Percentiles rank a stretch among this genome's conserved stretches.
phyloP scores from a whole-genome alignment of 2,329 filamentous ascomycete genomes.

The Lasiodiplodia theobromae region DNA sequence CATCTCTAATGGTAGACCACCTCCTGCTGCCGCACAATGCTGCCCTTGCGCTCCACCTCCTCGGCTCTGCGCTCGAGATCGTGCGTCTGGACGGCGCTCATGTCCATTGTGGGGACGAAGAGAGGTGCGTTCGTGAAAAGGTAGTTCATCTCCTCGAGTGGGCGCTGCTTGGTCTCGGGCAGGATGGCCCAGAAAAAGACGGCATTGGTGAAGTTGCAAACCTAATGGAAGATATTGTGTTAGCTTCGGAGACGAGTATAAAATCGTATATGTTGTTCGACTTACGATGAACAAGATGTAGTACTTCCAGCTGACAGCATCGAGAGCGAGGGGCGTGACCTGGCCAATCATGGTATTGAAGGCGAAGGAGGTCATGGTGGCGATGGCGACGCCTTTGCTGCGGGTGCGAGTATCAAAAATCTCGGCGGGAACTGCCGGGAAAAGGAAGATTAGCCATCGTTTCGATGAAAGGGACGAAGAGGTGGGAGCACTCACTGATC shows the following conservation, averaged over 20 bases:
- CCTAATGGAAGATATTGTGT: constrained; percentile 34
- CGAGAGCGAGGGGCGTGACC: constrained; percentile 68
- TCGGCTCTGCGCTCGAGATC: constrained; percentile 67
- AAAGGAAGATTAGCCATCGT: not conserved
- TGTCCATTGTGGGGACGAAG: constrained; percentile 66
- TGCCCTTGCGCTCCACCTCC: constrained; percentile 63
- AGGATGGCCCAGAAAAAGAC: constrained; percentile 72
- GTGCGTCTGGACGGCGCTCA: constrained; percentile 58
- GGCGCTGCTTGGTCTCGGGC: constrained; percentile 69
- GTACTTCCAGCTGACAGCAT: constrained; percentile 60
- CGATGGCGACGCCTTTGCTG: constrained; percentile 76
- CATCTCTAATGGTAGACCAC: constrained; percentile 8
- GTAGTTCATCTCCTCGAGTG: constrained; percentile 73
- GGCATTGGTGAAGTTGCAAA: constrained; percentile 74
- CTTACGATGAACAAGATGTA: constrained; percentile 67
- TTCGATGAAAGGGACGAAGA: constrained; percentile 63
- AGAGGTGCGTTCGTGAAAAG: constrained; percentile 70
- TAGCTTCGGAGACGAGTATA: not conserved
- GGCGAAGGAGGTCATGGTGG: constrained; percentile 75
- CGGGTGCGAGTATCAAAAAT: constrained; percentile 81
- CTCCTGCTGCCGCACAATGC: constrained; percentile 29
- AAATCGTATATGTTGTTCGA: constrained; percentile 19
- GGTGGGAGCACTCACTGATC: constrained; percentile 45
- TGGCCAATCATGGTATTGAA: constrained; percentile 81
- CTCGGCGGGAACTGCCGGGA: constrained; percentile 64